Evolutionary conservation across 306 rosid genomes (phyloP).

Genomic region (Casuarina cunninghamiana): DNA sequence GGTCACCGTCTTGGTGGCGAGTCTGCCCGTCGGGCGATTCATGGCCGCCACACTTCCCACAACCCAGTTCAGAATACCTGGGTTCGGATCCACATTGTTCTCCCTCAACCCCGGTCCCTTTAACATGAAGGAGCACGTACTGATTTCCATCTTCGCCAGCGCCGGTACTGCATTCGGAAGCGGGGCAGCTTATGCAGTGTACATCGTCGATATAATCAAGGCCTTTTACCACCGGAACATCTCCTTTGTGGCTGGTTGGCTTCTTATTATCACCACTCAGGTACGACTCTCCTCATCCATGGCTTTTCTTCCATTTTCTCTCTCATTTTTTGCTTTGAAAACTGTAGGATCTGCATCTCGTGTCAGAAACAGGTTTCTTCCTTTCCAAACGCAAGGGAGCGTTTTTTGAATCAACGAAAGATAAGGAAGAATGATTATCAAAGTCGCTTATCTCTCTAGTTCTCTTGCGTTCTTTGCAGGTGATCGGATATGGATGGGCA

Average conservation of each 20-base stretch:
- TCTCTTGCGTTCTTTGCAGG: slow-evolving; percentile 30
- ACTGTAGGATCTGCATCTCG: too few species aligned
- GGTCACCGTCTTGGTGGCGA: slow-evolving; percentile 57
- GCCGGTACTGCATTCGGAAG: slow-evolving; percentile 70
- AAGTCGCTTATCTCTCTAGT: too few species aligned
- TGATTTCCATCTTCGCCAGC: slow-evolving; percentile 74
- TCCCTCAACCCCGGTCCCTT: slow-evolving; percentile 70
- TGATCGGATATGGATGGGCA: slow-evolving; percentile 87
- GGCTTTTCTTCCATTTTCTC: background rate
- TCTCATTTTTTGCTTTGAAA: background rate
- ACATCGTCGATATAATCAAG: slow-evolving; percentile 57
- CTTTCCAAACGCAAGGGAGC: background rate
- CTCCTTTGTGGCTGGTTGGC: slow-evolving; percentile 61
- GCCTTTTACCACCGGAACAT: slow-evolving; percentile 58
- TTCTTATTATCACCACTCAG: slow-evolving; percentile 72
- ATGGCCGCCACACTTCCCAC: slow-evolving; percentile 54
- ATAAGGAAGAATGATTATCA: too few species aligned
- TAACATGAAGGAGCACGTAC: slow-evolving; percentile 81
- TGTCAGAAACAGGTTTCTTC: background rate
- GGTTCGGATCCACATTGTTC: slow-evolving; percentile 31
- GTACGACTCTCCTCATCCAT: background rate
- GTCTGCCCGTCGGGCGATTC: slow-evolving; percentile 70
- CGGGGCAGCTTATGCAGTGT: slow-evolving; percentile 66
- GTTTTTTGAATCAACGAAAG: too few species aligned
- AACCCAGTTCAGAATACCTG: slow-evolving; percentile 39